Base-by-base conservation (phyloP, 2,329 filamentous ascomycete species). In the Stemphylium beticola region DNA sequence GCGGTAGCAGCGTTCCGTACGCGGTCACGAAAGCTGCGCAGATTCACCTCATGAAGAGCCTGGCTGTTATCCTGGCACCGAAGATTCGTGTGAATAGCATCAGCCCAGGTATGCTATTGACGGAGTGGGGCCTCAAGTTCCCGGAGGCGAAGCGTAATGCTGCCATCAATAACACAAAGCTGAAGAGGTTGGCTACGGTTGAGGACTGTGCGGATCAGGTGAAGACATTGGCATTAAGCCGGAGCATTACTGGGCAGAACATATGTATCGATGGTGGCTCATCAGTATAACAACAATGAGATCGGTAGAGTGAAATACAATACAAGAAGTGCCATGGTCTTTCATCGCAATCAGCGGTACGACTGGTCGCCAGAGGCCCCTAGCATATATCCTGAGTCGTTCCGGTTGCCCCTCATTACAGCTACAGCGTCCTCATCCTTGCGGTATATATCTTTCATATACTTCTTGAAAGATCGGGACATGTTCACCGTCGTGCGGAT, bases 11-110 rank as follows among this genome's bases (percentile, higher is more conserved):
- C 42, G 80, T 87, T 82, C 85, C 91, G 4, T 95, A 95, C 68
- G 81, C 87, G 0, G 88, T 92, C 5, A 90, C 89, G 17, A 95
- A 95, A 70, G 89, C 90, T 0, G 91, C 91, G 10, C 83, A 84
- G 53, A 75, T 90, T 48, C 87, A 90, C 73, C 74, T 89, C 40
- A 86, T 87, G 77, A 87, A 86, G 66, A 84, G 85, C 54, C 74
- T 90, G 37, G 87, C 87, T 3, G 77, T 81, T 49, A 85, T 84
- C 12, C 82, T 87, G 60, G 86, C 86, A 0, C 77, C 80, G 1
- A 87, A 87, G 71, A 77, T 88, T 18, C 77, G 87, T 37, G 79
- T 87, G 26, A 90, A 90, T 72, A 85, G 85, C 36, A 81, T 90
- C 2, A 76, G 85, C 47, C 87, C 87, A 0, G 87, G 87, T 1